Base-by-base conservation (phyloP, 2,329 filamentous ascomycete genomes). In the Aspergillus alliaceus region DNA sequence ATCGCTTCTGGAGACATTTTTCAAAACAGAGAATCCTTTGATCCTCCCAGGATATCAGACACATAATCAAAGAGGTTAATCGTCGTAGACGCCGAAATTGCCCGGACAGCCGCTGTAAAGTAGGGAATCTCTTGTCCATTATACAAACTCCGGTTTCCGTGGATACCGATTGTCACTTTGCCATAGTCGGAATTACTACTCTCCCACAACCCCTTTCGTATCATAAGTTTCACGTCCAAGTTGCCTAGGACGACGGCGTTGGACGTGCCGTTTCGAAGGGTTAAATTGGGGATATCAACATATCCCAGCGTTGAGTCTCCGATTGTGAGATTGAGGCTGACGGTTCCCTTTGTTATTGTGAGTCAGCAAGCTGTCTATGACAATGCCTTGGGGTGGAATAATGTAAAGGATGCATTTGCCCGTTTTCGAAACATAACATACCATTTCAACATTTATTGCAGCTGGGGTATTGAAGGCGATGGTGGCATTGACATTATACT, bases 401-500 rank as follows among this genome's bases (percentile, higher is more conserved):
- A n/a, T n/a, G n/a, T n/a, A n/a, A n/a, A 9, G 15, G 14, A 42
- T 7, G n/a, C 15, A 11, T 22, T 11, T 5, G n/a, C 7, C n/a
- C 6, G 24, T 4, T 6, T 14, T 15, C 12, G 3, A 51, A 1
- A 1, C 6, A 7, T 37, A 15, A 7, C 31, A 25, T 59, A 69
- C 67, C 62, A 69, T 56, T 40, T 68, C 60, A 8, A 68, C 56
- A 12, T 34, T 62, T 25, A 67, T 66, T 0, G 59, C 57, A 0
- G 57, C 64, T 14, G 66, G 64, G 22, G 67, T 66, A 12, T 54
- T 56, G 14, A 69, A 27, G 8, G 60, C 53, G 6, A 68, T 57
- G 1, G 66, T 69, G n/a, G 66, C 64, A 55, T 69, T 69, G 29
- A 68, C 58, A 18, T 69, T 69, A 27, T 62, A 67, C 27, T 66